Base-by-base conservation (phyloP, 192 early-diverging fungal species). In the Linnemannia schmuckeri region DNA sequence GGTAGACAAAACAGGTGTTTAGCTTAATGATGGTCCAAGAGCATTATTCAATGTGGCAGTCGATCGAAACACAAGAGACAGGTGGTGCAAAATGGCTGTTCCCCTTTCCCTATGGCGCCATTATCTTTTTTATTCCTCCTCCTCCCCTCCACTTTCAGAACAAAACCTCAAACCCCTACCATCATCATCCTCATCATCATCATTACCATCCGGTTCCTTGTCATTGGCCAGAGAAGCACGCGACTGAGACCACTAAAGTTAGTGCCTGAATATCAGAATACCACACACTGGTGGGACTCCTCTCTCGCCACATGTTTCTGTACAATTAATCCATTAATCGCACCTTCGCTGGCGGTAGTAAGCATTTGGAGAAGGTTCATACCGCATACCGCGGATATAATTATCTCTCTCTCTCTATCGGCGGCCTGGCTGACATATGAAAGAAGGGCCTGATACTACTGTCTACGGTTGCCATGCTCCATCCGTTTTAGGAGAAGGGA, bases 1-100 rank as follows among this genome's bases (percentile, higher is more conserved):
- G 27, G 52, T 76, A 76, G 80, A 44, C 73, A 15, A 82, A 82
- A 76, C 80, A 82, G 74, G 66, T 82, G 80, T 72, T 72, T 72
- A 42, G 24, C 70, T 72, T 42, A 7, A 41, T 42, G 24, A 66
- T 66, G 61, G 61, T 66, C 57, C 61, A 66, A 66, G 61, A 66
- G 61, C 61, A 66, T 33, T 66, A 33, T 33, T 15, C 9, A 66
- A 4, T 66, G 1, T 33, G 27, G 61, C 61, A 66, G 33, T 66
- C n/a, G 61, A 33, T 66, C 61, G 30, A 66, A 33, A 66, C 61
- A 30, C 52, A 57, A 17, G 17, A 57, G n/a, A 57, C 22, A 27
- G 24, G n/a, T 61, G 55, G 55, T 61, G 72, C 79, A 72, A 80
- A 73, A 5, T 9, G 72, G 42, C 41, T 27, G 27, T 46, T 44